Percentiles rank a stretch among this genome's conserved stretches.
These are phyloP conservation scores for Tylopilus felleus DNA, from an alignment of 768 basidiomycete species.

Conservation along the genomic window DNA sequence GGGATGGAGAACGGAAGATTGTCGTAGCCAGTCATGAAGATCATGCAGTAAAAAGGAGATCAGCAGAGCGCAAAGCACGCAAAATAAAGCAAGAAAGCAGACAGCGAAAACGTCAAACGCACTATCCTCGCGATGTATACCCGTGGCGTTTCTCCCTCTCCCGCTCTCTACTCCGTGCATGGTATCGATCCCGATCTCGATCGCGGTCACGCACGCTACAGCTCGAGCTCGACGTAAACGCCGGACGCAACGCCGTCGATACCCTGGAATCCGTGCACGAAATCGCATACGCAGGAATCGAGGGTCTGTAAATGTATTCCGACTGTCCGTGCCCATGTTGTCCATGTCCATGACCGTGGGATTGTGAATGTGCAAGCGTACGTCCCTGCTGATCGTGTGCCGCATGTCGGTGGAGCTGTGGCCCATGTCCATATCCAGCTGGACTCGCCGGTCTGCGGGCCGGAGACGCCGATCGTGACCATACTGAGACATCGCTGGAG, in stretches of 20 bases:
- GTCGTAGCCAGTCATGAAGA: background rate
- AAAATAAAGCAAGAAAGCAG: background rate
- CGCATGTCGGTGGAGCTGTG: conserved; percentile 18
- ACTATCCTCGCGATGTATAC: conserved; percentile 12
- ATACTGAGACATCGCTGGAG: conserved; percentile 22
- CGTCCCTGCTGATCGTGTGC: conserved; percentile 19
- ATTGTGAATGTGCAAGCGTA: background rate
- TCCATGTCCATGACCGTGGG: background rate
- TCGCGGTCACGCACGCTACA: conserved; percentile 20
- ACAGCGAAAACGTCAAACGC: background rate
- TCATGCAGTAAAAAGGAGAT: background rate
- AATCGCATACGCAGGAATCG: conserved; percentile 31
- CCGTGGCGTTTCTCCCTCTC: conserved; percentile 20
- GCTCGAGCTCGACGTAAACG: conserved; percentile 27
- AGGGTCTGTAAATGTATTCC: conserved; percentile 29
- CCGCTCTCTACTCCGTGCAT: conserved; percentile 13
- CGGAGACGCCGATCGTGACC: conserved; percentile 29
- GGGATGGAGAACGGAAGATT: background rate
- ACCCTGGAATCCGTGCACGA: conserved; percentile 33
- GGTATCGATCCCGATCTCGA: conserved; percentile 18
- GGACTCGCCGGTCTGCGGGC: conserved; percentile 10
- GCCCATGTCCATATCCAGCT: conserved; percentile 9
- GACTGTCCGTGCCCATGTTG: conserved; percentile 11
- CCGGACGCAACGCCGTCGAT: conserved; percentile 33
- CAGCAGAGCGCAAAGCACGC: background rate